Evolutionary conservation across 176 grass and related monocot species (phyloP), one percentile per base, ranked within the genome.

Genomic region (Oropetium thomaeum): DNA sequence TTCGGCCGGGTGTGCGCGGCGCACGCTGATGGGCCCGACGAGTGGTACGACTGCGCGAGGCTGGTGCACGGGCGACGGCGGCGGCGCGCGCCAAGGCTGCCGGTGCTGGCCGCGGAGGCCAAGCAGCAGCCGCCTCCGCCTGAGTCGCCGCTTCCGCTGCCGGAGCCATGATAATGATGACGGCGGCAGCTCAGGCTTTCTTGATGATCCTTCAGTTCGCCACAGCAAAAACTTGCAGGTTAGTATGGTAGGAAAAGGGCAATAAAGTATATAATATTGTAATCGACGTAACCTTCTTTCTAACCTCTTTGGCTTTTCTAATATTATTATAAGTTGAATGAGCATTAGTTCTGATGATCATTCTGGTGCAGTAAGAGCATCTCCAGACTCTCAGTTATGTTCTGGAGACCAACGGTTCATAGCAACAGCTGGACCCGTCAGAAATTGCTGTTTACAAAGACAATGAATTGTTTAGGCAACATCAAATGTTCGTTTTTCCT

Each of bases 21-120:
- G 69, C 74, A 83, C 30, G 81, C 70, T 7, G 77, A 83, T 45
- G 84, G 83, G 14, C 88, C 88, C 0, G 95, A 97, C 42, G 84
- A 90, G 26, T 69, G 47, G 39, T 93, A 97, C 37, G 84, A 93
- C 49, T 97, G 95, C 80, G 69, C 74, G 2, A 68, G 61, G 39
- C 78, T 82, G 1, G 70, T 52, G 3, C 38, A 69, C 65, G 54
- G 73, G 65, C 58, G 86, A 49, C 44, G 80, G 40, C 81, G 81
- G 67, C 28, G 67, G 45, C 48, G 85, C 60, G 17, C 64, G 9
- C 59, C 60, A 57, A 71, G 83, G 33, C 32, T 42, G 5, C 37
- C 75, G 4, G 51, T 70, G 65, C 79, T 62, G 1, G 34, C 49
- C 5, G 39, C 45, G 29, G 79, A 82, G 47, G 30, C 34, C n/a